Percentiles rank a stretch among this genome's conserved stretches.
These are phyloP conservation scores for Coemansia erecta DNA, from an alignment of 192 early-diverging fungal species.

Conservation along the genomic window DNA sequence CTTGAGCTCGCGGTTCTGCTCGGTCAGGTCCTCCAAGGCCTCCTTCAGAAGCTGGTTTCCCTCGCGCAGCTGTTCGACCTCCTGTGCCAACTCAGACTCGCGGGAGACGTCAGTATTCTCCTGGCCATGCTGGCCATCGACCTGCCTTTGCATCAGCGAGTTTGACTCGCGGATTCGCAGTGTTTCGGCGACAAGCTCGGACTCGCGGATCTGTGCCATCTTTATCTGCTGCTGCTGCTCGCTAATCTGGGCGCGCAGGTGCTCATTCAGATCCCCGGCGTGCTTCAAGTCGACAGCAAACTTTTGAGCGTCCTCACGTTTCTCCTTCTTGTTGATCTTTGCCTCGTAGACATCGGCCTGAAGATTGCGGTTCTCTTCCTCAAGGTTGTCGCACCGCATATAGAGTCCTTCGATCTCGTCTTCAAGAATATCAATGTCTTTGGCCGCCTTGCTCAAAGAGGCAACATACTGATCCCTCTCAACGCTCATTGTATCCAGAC, in stretches of 20 bases:
- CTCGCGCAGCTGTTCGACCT: conserved; percentile 2
- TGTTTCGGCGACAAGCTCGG: neutral
- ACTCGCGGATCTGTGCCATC: neutral
- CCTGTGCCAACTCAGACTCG: conserved; percentile 2
- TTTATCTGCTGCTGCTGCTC: conserved; percentile 6
- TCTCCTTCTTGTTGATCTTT: neutral
- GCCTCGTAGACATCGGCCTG: conserved; percentile 17
- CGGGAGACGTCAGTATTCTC: neutral
- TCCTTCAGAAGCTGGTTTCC: conserved; percentile 20
- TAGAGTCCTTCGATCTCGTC: conserved; percentile 7
- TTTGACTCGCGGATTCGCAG: neutral
- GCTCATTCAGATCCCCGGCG: neutral
- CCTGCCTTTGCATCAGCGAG: conserved; percentile 11
- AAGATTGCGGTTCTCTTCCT: conserved; percentile 21
- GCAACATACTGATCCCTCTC: neutral
- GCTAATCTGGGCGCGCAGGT: neutral
- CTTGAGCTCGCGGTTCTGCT: conserved; percentile 33
- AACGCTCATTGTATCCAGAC: neutral
- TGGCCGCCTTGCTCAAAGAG: neutral
- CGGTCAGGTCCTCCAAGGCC: conserved; percentile 24
- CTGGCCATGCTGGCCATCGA: conserved; percentile 1
- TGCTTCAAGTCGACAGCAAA: neutral
- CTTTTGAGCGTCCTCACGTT: conserved; percentile 4
- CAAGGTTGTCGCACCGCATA: conserved; percentile 13
- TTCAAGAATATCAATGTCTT: conserved; percentile 14